phyloP scores from a whole-genome alignment of 768 basidiomycete species.

The Pleurotus sapidus region DNA sequence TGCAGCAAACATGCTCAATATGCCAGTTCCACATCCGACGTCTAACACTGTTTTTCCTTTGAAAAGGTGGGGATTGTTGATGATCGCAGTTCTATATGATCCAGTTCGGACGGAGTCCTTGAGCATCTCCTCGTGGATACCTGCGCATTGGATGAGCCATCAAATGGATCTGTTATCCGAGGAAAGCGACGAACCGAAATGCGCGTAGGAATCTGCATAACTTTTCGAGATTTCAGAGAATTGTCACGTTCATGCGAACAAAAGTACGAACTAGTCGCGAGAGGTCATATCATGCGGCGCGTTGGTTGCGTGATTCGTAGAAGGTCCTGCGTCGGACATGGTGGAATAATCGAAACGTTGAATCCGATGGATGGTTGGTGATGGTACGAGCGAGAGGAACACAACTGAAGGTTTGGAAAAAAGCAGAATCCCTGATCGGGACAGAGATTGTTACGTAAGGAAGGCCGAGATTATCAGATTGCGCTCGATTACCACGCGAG shows the following conservation, averaged over 20 bases:
- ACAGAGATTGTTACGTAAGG: not conserved
- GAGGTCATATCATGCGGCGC: conserved; percentile 66
- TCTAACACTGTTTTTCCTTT: conserved; percentile 96
- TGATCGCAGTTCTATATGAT: conserved; percentile 91
- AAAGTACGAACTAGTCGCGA: conserved; percentile 69
- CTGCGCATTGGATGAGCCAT: conserved; percentile 33
- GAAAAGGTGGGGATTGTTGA: conserved; percentile 94
- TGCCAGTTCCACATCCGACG: conserved; percentile 98
- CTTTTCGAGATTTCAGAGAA: conserved; percentile 38
- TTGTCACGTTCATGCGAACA: conserved; percentile 22
- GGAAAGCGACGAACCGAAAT: conserved; percentile 64
- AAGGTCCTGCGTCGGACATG: conserved; percentile 27
- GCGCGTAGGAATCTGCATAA: conserved; percentile 95
- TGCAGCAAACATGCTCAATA: conserved; percentile 96
- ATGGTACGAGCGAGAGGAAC: conserved; percentile 9
- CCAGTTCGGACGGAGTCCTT: conserved; percentile 95
- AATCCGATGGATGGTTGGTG: conserved; percentile 14
- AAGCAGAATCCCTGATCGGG: not conserved
- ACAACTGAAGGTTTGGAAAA: not conserved
- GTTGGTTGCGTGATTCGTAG: conserved; percentile 20
- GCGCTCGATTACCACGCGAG: not conserved
- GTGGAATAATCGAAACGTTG: conserved; percentile 5
- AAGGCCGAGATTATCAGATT: not conserved
- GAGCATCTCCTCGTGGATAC: conserved; percentile 99
- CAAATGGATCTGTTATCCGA: not conserved